phyloP scores from a whole-genome alignment of 148 eudicot genomes.

The Polygonum maritimum region DNA sequence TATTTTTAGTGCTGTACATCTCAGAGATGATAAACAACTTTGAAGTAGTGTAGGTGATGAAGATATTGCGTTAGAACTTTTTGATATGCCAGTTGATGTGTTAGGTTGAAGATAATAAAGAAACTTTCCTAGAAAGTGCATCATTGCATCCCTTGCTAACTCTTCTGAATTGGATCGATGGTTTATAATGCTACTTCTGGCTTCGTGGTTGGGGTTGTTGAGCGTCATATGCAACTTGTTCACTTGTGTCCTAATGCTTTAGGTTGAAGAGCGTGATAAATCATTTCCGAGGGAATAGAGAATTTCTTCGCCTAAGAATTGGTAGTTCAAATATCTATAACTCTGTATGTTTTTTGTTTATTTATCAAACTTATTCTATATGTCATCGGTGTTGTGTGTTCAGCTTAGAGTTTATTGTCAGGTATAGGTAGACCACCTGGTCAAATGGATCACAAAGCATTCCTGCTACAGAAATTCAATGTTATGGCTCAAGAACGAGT shows the following conservation, averaged over 20 bases:
- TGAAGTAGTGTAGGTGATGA: neutral
- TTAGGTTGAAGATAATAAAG: neutral
- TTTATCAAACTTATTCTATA: no score
- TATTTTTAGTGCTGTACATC: no score
- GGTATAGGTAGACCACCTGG: no score
- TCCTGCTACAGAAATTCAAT: slow-evolving; percentile 86
- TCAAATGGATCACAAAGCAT: no score
- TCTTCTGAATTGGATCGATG: neutral
- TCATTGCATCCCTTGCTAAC: neutral
- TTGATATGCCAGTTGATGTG: neutral
- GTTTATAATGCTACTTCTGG: neutral
- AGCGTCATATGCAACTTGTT: neutral
- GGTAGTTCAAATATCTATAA: slow-evolving; percentile 36
- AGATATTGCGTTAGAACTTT: neutral
- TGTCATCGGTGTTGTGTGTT: no score
- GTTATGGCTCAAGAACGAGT: slow-evolving; percentile 67
- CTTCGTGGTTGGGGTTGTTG: neutral
- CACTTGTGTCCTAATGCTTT: neutral
- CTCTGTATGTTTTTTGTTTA: slow-evolving; percentile 6
- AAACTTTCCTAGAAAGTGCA: neutral
- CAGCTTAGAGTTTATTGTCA: no score
- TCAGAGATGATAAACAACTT: neutral
- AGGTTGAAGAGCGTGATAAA: slow-evolving; percentile 86
- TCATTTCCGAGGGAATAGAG: slow-evolving; percentile 66
- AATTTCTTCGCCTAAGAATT: slow-evolving; percentile 80